Conservation (phyloP, 768 basidiomycete species). For the Coprinopsis marcescibilis region DNA sequence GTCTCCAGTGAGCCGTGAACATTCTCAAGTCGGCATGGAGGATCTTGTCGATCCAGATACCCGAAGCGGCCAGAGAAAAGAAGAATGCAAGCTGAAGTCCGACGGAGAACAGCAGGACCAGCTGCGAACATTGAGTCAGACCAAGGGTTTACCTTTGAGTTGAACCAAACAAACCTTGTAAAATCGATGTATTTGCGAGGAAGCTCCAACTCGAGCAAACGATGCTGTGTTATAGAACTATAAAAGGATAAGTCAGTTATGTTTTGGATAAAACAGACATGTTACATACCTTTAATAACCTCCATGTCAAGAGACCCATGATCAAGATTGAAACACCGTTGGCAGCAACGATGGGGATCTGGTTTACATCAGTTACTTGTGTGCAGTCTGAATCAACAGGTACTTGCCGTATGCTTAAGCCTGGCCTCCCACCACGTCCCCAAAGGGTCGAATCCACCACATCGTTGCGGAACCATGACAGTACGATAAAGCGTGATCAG, state of each 20-base stretch:
- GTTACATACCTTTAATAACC: constrained; percentile 35
- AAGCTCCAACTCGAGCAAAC: constrained; percentile 46
- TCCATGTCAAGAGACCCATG: constrained; percentile 33
- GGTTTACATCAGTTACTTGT: constrained; percentile 2
- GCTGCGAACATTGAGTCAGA: constrained; percentile 21
- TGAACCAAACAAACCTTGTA: constrained; percentile 34
- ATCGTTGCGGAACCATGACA: constrained; percentile 32
- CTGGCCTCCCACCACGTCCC: constrained; percentile 37
- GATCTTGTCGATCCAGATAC: constrained; percentile 47
- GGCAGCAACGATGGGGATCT: constrained; percentile 36
- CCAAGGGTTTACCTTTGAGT: not conserved
- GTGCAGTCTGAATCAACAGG: not conserved
- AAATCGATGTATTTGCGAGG: constrained; percentile 37
- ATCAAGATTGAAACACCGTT: constrained; percentile 31
- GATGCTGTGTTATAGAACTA: constrained; percentile 40
- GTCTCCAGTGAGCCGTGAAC: constrained; percentile 24
- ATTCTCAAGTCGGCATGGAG: constrained; percentile 27
- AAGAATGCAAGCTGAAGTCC: constrained; percentile 43
- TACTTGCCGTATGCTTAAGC: constrained; percentile 31
- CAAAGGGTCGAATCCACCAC: constrained; percentile 34
- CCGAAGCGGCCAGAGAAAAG: constrained; percentile 40
- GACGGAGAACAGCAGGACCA: constrained; percentile 43
- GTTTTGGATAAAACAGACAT: not conserved
- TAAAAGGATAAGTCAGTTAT: not conserved
- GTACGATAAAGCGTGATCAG: constrained; percentile 27